A percentile compares a stretch with the other conserved stretches of the same genome.
phyloP scores from a whole-genome alignment of 2,329 filamentous ascomycete species.

The Dendryphion nanum region DNA sequence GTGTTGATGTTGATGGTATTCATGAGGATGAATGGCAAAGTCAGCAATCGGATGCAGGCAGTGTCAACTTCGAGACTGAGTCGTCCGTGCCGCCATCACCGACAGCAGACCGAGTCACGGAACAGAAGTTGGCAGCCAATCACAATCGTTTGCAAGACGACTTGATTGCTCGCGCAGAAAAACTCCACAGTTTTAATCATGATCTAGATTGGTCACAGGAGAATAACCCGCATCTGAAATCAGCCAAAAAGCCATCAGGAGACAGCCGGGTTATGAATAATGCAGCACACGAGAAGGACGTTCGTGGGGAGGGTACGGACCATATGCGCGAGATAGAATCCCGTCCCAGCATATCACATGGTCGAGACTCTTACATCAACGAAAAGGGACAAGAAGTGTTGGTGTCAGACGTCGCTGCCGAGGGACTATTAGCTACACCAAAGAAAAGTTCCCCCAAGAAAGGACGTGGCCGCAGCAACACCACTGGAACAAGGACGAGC shows the following conservation, averaged over 20 bases:
- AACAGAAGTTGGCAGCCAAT: constrained; percentile 41
- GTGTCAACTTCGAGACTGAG: constrained; percentile 57
- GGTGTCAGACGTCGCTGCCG: constrained; percentile 60
- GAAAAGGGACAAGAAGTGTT: constrained; percentile 69
- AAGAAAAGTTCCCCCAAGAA: constrained; percentile 44
- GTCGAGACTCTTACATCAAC: constrained; percentile 69
- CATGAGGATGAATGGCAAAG: constrained; percentile 35
- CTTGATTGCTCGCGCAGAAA: constrained; percentile 55
- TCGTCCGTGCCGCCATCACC: constrained; percentile 34
- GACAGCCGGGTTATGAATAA: constrained; percentile 62
- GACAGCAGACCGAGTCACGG: constrained; percentile 32
- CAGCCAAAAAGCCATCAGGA: constrained; percentile 53
- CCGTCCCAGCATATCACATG: constrained; percentile 58
- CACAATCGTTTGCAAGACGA: constrained; percentile 53
- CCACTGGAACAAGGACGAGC: constrained; percentile 28
- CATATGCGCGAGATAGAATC: constrained; percentile 57
- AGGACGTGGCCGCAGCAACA: constrained; percentile 31
- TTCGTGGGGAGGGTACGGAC: constrained; percentile 75
- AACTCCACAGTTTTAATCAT: constrained; percentile 70
- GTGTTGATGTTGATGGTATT: constrained; percentile 90
- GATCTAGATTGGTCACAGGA: constrained; percentile 65
- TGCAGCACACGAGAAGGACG: constrained; percentile 66
- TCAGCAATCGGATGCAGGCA: constrained; percentile 57
- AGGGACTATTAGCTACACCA: constrained; percentile 53
- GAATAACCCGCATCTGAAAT: constrained; percentile 57